Conservation (phyloP, 2,329 filamentous ascomycete genomes). For the Aspergillus thermomutatus region DNA sequence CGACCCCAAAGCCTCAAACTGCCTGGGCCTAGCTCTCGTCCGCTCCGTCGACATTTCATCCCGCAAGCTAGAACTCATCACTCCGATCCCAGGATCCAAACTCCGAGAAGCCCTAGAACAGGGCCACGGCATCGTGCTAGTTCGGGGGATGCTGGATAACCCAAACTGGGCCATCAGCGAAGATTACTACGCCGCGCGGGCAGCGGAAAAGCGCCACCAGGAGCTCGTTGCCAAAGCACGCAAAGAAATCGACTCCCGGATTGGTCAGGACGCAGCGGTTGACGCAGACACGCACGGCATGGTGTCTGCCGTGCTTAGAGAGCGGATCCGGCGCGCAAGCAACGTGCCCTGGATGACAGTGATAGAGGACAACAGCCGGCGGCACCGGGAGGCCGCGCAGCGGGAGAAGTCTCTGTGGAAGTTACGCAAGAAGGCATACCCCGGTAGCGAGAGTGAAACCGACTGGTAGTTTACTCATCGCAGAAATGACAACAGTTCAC, state of each 20-base stretch:
- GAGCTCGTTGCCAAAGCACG: constrained; percentile 14
- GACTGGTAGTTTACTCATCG: constrained; percentile 24
- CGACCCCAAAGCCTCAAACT: constrained; percentile 46
- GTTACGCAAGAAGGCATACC: constrained; percentile 37
- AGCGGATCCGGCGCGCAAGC: constrained; percentile 34
- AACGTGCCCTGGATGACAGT: constrained; percentile 42
- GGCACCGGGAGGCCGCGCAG: constrained; percentile 24
- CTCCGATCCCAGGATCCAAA: constrained; percentile 41
- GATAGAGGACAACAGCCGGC: constrained; percentile 30
- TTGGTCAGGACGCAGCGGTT: background rate
- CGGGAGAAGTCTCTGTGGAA: constrained; percentile 37
- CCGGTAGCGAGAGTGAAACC: constrained; percentile 36
- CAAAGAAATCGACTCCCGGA: constrained; percentile 16
- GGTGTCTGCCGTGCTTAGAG: constrained; percentile 26
- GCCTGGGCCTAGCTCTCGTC: constrained; percentile 50
- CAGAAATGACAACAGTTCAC: background rate
- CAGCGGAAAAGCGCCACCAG: constrained; percentile 34
- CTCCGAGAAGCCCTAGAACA: constrained; percentile 32
- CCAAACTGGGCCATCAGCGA: constrained; percentile 46
- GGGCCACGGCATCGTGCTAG: constrained; percentile 44
- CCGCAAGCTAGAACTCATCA: constrained; percentile 46
- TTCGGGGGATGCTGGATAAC: constrained; percentile 45
- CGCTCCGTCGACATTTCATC: constrained; percentile 39
- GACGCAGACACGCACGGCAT: constrained; percentile 16
- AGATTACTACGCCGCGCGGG: constrained; percentile 39